Evolutionary conservation across 257 asterid genomes (phyloP).

Genomic region (Lithospermum erythrorhizon): DNA sequence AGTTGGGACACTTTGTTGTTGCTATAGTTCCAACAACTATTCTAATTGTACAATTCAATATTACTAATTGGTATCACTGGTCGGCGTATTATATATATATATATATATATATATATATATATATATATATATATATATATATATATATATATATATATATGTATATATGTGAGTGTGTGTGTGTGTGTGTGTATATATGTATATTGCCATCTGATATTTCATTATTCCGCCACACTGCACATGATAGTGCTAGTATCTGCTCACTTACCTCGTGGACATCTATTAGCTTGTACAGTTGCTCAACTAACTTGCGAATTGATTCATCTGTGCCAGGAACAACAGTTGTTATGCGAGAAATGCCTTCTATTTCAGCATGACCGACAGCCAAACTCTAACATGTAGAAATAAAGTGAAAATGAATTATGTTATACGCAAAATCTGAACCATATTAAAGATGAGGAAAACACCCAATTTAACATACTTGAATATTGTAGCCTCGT

Average conservation of each 20-base stretch:
- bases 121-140: too few relatives aligned
- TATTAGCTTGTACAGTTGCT: conserved; percentile 67
- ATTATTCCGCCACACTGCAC: neutral
- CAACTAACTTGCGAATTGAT: conserved; percentile 58
- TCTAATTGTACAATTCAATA: too few relatives aligned
- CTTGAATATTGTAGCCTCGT: conserved; percentile 80
- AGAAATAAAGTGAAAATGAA: conserved; percentile 3
- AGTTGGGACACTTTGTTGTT: too few relatives aligned
- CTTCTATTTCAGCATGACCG: conserved; percentile 76
- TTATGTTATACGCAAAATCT: neutral
- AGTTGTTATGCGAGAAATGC: conserved; percentile 78
- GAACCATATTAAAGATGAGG: neutral
- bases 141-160: too few relatives aligned
- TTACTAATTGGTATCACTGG: too few relatives aligned
- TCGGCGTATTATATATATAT: too few relatives aligned
- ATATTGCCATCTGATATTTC: too few relatives aligned
- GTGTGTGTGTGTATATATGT: too few relatives aligned
- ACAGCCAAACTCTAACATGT: conserved; percentile 73
- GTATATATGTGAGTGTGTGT: too few relatives aligned
- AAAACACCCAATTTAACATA: conserved; percentile 14
- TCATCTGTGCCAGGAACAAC: conserved; percentile 88
- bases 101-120: too few relatives aligned
- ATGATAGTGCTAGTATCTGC: neutral
- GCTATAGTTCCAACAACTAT: too few relatives aligned
- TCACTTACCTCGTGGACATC: conserved; percentile 65